These are phyloP conservation scores for Verticillium klebahnii DNA, from an alignment of 2,329 filamentous ascomycete genomes.

Conservation along the genomic window DNA sequence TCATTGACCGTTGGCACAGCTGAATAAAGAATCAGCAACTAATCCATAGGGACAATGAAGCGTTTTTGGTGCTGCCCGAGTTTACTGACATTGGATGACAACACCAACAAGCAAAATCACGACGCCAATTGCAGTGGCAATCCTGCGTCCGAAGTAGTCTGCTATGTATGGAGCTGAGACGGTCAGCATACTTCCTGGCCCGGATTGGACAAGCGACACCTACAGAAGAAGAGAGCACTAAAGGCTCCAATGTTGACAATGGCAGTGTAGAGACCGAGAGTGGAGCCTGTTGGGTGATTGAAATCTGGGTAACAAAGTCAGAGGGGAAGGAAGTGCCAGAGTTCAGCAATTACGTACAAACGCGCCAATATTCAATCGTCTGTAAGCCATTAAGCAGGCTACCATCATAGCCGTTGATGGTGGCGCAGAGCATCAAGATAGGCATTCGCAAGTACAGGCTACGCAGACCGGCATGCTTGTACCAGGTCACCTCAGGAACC, in stretches of 20 bases:
- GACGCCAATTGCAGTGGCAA: conserved; percentile 49
- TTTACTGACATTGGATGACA: conserved; percentile 44
- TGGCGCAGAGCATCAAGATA: conserved; percentile 48
- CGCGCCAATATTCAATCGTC: neutral
- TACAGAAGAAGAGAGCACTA: conserved; percentile 43
- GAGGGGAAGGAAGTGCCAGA: conserved; percentile 27
- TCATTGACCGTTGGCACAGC: conserved; percentile 33
- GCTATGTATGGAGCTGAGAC: conserved; percentile 43
- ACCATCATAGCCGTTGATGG: conserved; percentile 54
- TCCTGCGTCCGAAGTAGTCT: conserved; percentile 49
- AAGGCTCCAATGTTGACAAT: conserved; percentile 58
- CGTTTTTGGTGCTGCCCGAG: no score
- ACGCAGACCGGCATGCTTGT: conserved; percentile 47
- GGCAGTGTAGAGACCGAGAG: conserved; percentile 49
- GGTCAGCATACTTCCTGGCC: neutral
- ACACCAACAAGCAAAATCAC: conserved; percentile 51
- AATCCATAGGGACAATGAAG: no score
- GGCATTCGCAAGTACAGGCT: conserved; percentile 50
- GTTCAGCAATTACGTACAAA: conserved; percentile 31
- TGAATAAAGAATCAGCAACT: conserved; percentile 33
- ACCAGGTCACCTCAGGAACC: conserved; percentile 39
- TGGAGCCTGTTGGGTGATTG: conserved; percentile 34
- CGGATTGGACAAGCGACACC: neutral
- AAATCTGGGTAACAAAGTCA: conserved; percentile 43
- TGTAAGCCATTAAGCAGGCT: conserved; percentile 19